Evolutionary conservation across 2,329 filamentous ascomycete genomes (phyloP).

Genomic region (Fusarium torulosum): DNA sequence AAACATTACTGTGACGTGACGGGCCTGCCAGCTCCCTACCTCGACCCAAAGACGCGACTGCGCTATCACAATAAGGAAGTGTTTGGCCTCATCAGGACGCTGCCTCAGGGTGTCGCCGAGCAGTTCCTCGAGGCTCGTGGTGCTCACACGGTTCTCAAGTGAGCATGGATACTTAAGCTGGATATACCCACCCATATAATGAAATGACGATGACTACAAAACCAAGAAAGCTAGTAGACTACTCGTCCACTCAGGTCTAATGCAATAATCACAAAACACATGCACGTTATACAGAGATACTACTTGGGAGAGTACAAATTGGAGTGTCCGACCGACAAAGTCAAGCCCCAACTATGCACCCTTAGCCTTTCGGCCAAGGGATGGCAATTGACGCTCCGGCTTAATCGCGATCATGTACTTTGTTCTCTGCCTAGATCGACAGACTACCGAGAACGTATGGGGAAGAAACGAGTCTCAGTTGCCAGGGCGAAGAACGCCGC

Average conservation of each 20-base stretch:
- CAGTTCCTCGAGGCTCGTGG: conserved; percentile 90
- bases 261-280: conserved; percentile 18
- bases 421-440: conserved; percentile 83
- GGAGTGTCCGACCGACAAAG: conserved; percentile 87
- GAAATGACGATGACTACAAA: conserved; percentile 13
- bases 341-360: conserved; percentile 95
- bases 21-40: conserved; percentile 89
- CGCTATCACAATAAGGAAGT: conserved; percentile 95
- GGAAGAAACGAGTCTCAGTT: conserved; percentile 69
- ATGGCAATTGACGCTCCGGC: conserved; percentile 96
- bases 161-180: conserved; percentile 48
- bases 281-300: conserved; percentile 17
- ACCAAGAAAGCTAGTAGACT: not conserved
- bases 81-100: conserved; percentile 82
- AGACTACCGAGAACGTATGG: conserved; percentile 85
- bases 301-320: conserved; percentile 23
- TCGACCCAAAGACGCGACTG: conserved; percentile 93
- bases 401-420: conserved; percentile 88
- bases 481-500: conserved; percentile 62
- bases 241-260: not conserved
- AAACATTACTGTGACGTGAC: conserved; percentile 97
- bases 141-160: conserved; percentile 94
- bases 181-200: conserved; percentile 12
- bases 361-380: conserved; percentile 79
- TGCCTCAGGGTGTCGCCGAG: conserved; percentile 87